Evolutionary conservation across 495 filamentous ascomycete species (phyloP), one percentile per base, ranked within the genome.

Genomic region (Xylaria castorea): DNA sequence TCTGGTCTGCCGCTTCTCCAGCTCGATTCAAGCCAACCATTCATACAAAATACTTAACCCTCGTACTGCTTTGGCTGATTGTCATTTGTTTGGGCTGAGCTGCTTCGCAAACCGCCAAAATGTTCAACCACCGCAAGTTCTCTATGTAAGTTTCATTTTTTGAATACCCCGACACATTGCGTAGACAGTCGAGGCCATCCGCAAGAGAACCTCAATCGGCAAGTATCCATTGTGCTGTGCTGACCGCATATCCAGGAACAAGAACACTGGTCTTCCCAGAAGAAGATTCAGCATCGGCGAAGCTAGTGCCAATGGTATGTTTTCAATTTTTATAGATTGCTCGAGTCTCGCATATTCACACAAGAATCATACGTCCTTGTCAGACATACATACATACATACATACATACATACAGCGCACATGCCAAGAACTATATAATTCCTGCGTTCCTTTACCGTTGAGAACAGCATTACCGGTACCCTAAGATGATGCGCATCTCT

Each of bases 51-150:
- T 3, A 65, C 5, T 36, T 36, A 42, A 22, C 38, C 62, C 6
- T 48, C 64, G 30, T 42, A n/a, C 50, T 57, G 65, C 65, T 68
- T 68, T 18, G 25, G 50, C 64, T 55, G 50, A 38, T 50, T 36
- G 48, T 44, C 16, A 27, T 42, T 42, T 42, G 12, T 8, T 25
- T 44, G 9, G 32, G 18, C 64, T 71, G 46, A 48, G 20, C 36
- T 60, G 67, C 67, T 73, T 53, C 51, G 25, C 74, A 75, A 70
- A 9, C 71, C 73, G 69, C 70, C 73, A 80, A 64, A 36, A 82
- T 83, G 81, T 88, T 87, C 69, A 76, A 77, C 69, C 79, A 80
- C 66, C 84, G 87, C 79, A 87, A 87, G 76, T 89, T 89, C 78
- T 87, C 84, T 69, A 88, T 89, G 80, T 78, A 80, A 78, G 76